These are phyloP conservation scores for Condylostoma magnum DNA, from an alignment of 169 alveolate species.

Conservation along the genomic window DNA sequence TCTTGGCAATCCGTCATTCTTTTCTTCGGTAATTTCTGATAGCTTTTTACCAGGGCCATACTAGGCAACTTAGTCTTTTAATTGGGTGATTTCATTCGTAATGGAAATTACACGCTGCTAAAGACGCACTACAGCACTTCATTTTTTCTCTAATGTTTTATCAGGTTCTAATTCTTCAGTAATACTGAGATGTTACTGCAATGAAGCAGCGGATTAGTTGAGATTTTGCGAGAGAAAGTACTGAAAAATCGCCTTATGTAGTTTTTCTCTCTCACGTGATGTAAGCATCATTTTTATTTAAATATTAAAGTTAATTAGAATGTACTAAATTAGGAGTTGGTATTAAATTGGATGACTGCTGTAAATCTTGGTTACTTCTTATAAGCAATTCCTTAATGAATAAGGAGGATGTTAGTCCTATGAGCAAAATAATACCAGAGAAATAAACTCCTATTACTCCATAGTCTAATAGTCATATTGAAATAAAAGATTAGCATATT, in stretches of 20 bases:
- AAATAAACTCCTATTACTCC: too few relatives aligned
- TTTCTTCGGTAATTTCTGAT: constrained; percentile 22
- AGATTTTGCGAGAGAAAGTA: constrained; percentile 1
- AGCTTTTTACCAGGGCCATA: constrained; percentile 42
- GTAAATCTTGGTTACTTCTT: too few relatives aligned
- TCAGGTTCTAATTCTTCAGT: constrained; percentile 34
- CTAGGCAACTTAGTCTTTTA: constrained; percentile 50
- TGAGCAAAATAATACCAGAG: too few relatives aligned
- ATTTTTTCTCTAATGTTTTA: constrained; percentile 61
- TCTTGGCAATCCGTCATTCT: constrained; percentile 51
- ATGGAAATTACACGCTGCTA: constrained; percentile 63
- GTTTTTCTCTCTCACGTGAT: constrained; percentile 11
- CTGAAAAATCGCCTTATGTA: constrained; percentile 6
- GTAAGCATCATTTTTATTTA: constrained; percentile 28
- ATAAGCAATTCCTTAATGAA: too few relatives aligned
- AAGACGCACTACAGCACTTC: constrained; percentile 68
- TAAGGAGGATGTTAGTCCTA: too few relatives aligned
- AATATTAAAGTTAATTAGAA: too few relatives aligned
- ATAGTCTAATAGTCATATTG: too few relatives aligned
- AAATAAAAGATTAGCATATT: too few relatives aligned
- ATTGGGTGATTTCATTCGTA: constrained; percentile 48
- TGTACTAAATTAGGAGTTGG: too few relatives aligned
- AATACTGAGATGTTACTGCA: not conserved
- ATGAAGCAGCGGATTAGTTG: not conserved
- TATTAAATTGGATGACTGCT: too few relatives aligned